Evolutionary conservation across 129 eudicot genomes (phyloP), one percentile per base, ranked within the genome.

Genomic region (Flaveria robusta): DNA sequence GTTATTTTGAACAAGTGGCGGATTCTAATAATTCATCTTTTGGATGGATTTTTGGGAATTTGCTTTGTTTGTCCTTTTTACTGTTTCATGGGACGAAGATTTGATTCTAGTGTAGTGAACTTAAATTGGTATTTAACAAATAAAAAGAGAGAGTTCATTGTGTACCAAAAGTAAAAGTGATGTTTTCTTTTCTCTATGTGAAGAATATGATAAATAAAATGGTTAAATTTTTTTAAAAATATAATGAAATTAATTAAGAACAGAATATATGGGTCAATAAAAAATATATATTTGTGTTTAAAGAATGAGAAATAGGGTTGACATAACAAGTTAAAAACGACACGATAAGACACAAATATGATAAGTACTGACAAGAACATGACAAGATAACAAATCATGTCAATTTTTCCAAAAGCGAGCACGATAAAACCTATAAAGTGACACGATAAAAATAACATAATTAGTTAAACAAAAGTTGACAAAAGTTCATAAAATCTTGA

Each of bases 21-120:
- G 60, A 64, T 74, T 74, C 70, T 60, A 43, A 45, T 43, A 45
- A 43, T 74, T 74, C 59, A 45, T 60, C 77, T 73, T 58, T 73
- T 29, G 46, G 27, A n/a, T 71, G 75, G 64, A 7, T 18, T 78
- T 71, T 50, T 64, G 62, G 43, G 37, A 66, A 49, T 78, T 72
- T 79, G 74, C 83, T 72, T 72, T 79, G 43, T 76, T 70, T 85
- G 81, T 81, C 75, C 85, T 83, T 86, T 83, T 66, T 15, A 85
- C 93, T 88, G 87, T 88, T 84, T 68, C 85, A 84, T 85, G 83
- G 90, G 81, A 91, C 91, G 79, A 68, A 70, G 86, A 87, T 86
- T 79, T 89, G 79, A 76, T 89, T 81, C 91, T 63, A 54, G 18
- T 27, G 31, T 42, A 66, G 55, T 76, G 55, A 29, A 20, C 58